Evolutionary conservation across 2,329 filamentous ascomycete genomes (phyloP), one percentile per base, ranked within the genome.

Genomic region (Emmonsia crescens): DNA sequence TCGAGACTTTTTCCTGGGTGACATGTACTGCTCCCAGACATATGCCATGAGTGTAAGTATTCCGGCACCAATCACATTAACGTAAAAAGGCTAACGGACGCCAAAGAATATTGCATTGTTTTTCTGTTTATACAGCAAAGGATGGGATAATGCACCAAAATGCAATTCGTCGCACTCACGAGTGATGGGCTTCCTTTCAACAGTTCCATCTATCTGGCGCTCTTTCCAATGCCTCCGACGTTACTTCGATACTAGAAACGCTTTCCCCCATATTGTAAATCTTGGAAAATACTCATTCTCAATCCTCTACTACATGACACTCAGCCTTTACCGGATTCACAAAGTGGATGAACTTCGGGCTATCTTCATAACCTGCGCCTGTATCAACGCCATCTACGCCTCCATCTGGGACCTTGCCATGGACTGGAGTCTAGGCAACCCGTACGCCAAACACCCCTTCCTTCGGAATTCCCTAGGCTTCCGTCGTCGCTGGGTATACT

Each of bases 1-100:
- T 73, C 85, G 92, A 62, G 94, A 99, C 75, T 97, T 99, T 77
- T 97, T 96, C 75, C 82, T 97, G 0, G 94, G 94, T 59, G 94
- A 99, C 72, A 96, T 97, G 81, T 96, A 96, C 74, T 97, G 93
- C 75, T 97, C 94, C 2, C 80, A 96, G 61, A 96, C 92, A 5
- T 99, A 99, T 74, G 83, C 88, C 19, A 89, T 90, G 75, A 88
- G 89, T 64, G 89, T 93, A 80, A 78, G 88, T 83, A 6, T 2
- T 36, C 46, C 55, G 8, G 19, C 29, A 29, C 14, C 12, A 40
- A 21, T 5, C n/a, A 27, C 29, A 5, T 14, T 51, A 5, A 36
- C 8, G 14, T 10, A 16, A 40, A 58, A 24, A 49, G 40, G 57
- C 63, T 60, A 56, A 49, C 16, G 6, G n/a, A 14, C 19, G 9